phyloP scores from a whole-genome alignment of 208 protist genomes.

The Trypanosoma lewisi region DNA sequence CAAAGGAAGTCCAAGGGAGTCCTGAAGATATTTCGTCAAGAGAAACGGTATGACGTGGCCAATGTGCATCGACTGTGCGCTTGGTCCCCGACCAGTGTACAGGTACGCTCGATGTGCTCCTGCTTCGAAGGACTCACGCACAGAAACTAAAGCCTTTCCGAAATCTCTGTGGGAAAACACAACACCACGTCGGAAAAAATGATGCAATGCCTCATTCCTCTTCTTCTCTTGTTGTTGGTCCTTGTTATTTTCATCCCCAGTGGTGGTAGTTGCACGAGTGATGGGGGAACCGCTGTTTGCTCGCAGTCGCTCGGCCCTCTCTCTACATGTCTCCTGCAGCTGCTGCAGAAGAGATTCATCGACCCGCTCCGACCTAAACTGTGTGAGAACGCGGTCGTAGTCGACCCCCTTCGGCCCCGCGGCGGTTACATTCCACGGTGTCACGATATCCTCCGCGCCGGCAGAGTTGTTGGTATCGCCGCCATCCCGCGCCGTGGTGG shows the following conservation, averaged over 20 bases:
- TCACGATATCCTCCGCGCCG: constrained; percentile 42
- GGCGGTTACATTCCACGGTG: constrained; percentile 77
- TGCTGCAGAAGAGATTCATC: constrained; percentile 36
- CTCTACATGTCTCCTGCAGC: constrained; percentile 31
- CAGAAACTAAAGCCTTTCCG: constrained; percentile 83
- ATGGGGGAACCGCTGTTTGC: not conserved
- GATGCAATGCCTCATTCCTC: constrained; percentile 59
- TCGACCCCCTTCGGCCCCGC: constrained; percentile 74
- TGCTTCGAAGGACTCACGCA: constrained; percentile 59
- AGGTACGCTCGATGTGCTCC: constrained; percentile 94
- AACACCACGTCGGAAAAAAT: constrained; percentile 92
- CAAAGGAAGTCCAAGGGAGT: constrained; percentile 96
- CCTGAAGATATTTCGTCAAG: constrained; percentile 98
- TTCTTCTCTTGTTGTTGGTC: not conserved
- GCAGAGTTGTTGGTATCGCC: not conserved
- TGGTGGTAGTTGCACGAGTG: too few relatives aligned
- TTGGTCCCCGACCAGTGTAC: constrained; percentile 99
- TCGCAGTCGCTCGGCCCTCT: not conserved
- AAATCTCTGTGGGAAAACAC: constrained; percentile 99
- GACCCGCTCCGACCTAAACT: constrained; percentile 73
- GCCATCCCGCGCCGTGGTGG: not conserved
- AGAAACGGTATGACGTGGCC: constrained; percentile 99
- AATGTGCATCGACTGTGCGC: constrained; percentile 95
- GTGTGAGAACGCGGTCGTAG: constrained; percentile 79
- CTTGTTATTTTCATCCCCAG: too few relatives aligned